phyloP scores from a whole-genome alignment of 2,329 filamentous ascomycete genomes.

The Colletotrichum sp. region DNA sequence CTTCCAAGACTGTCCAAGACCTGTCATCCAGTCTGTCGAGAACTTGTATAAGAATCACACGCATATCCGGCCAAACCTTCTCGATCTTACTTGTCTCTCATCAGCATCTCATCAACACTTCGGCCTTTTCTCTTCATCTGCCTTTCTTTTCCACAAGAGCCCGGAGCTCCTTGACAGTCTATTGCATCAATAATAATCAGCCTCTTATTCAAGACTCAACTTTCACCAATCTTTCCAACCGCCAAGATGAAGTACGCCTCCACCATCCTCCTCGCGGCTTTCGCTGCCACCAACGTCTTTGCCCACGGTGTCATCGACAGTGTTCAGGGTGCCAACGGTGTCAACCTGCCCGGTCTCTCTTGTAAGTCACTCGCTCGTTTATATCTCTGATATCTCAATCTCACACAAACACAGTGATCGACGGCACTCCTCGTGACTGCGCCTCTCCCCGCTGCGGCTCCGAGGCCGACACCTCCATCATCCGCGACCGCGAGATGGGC shows the following conservation, averaged over 20 bases:
- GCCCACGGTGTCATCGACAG: slow-evolving; percentile 64
- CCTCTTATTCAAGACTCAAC: not conserved
- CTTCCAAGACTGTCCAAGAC: not conserved
- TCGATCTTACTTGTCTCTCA: not conserved
- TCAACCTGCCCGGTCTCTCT: slow-evolving; percentile 63
- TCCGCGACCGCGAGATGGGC: slow-evolving; percentile 63
- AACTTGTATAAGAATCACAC: slow-evolving; percentile 17
- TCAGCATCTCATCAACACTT: slow-evolving; percentile 17
- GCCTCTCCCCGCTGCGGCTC: slow-evolving; percentile 64
- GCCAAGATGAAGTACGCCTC: slow-evolving; percentile 21
- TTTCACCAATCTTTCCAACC: slow-evolving; percentile 13
- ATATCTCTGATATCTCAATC: not conserved
- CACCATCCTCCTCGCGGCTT: slow-evolving; percentile 43
- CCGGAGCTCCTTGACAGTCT: slow-evolving; percentile 15
- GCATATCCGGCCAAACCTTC: not conserved
- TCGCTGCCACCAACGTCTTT: slow-evolving; percentile 46
- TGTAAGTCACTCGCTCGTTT: not conserved
- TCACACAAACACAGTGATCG: slow-evolving; percentile 47
- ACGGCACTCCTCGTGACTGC: slow-evolving; percentile 73
- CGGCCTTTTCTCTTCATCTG: slow-evolving; percentile 12
- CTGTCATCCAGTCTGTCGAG: slow-evolving; percentile 18
- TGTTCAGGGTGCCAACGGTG: slow-evolving; percentile 64
- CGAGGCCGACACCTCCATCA: slow-evolving; percentile 71
- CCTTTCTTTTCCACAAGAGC: slow-evolving; percentile 19
- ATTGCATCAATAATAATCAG: not conserved